Conservation (phyloP, 75 land plant species). For the Cupressus sempervirens region DNA sequence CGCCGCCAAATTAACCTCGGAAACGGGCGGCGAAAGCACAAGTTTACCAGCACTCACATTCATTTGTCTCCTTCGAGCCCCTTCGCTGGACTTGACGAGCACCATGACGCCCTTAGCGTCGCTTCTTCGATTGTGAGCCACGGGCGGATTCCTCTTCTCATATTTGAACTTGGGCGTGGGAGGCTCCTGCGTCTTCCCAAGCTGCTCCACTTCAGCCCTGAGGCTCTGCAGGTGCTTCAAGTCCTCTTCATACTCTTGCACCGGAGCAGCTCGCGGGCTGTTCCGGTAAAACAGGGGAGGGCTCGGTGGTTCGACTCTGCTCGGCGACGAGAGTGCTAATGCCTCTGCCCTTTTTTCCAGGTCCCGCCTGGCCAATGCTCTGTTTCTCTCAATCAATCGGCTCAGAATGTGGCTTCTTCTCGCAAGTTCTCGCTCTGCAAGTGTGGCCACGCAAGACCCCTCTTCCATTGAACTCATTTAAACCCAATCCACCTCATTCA, state of each 20-base stretch:
- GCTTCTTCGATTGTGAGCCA: background rate
- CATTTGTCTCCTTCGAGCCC: background rate
- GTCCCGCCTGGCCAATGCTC: background rate
- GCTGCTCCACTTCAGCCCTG: background rate
- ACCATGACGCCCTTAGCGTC: background rate
- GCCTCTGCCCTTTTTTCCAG: background rate
- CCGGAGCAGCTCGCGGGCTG: background rate
- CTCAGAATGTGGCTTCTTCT: conserved; percentile 6
- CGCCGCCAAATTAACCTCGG: conserved; percentile 26
- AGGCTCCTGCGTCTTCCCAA: background rate
- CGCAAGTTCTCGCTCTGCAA: conserved; percentile 6
- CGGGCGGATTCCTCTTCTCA: background rate
- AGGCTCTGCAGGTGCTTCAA: conserved; percentile 9
- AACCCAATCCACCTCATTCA: background rate
- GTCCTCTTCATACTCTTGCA: background rate
- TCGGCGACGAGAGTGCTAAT: background rate
- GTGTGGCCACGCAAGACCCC: background rate
- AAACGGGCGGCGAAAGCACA: conserved; percentile 1
- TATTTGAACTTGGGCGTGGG: background rate
- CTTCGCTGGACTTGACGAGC: background rate
- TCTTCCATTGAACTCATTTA: background rate
- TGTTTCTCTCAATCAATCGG: background rate
- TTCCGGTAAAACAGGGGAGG: background rate
- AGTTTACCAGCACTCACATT: background rate
- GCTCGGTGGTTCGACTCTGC: background rate